Percentiles rank a stretch among this genome's conserved stretches.
Conservation (phyloP, 2,329 filamentous ascomycete genomes). For the Fusarium austroafricanum region DNA sequence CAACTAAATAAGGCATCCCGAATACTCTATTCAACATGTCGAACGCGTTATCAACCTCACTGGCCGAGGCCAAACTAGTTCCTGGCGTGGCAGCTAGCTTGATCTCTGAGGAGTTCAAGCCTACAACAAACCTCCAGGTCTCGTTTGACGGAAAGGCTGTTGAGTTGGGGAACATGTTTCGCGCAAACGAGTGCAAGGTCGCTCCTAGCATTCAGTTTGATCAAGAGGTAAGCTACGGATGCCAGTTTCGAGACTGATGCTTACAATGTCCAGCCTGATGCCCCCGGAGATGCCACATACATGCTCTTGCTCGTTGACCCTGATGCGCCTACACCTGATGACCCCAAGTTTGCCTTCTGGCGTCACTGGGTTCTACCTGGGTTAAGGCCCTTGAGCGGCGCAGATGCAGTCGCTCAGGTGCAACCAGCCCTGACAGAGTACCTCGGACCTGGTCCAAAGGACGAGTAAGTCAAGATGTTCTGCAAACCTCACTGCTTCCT, state of each 20-base stretch:
- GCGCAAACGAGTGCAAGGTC: constrained; percentile 52
- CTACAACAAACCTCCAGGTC: constrained; percentile 55
- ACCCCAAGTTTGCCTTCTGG: constrained; percentile 67
- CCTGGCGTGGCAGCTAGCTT: constrained; percentile 55
- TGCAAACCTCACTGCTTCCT: rapidly evolving
- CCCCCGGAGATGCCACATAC: constrained; percentile 52
- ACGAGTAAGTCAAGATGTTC: constrained; percentile 53
- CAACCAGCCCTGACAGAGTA: constrained; percentile 56
- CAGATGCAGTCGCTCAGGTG: constrained; percentile 43
- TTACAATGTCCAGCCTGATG: constrained; percentile 33
- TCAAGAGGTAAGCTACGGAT: constrained; percentile 43
- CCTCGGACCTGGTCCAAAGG: constrained; percentile 58
- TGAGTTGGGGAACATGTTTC: constrained; percentile 55
- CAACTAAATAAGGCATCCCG: background rate
- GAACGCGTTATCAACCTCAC: constrained; percentile 44
- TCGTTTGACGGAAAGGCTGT: constrained; percentile 51
- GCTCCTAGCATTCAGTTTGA: constrained; percentile 53
- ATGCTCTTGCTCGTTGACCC: constrained; percentile 64
- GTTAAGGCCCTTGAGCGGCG: constrained; percentile 48
- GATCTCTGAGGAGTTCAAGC: constrained; percentile 57
- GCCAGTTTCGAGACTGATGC: background rate
- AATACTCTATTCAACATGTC: constrained; percentile 27
- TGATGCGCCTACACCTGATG: constrained; percentile 65
- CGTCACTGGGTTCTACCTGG: constrained; percentile 64
- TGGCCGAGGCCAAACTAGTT: constrained; percentile 54